phyloP scores from a whole-genome alignment of 495 filamentous ascomycete genomes.

The Gamarada debralockiae region DNA sequence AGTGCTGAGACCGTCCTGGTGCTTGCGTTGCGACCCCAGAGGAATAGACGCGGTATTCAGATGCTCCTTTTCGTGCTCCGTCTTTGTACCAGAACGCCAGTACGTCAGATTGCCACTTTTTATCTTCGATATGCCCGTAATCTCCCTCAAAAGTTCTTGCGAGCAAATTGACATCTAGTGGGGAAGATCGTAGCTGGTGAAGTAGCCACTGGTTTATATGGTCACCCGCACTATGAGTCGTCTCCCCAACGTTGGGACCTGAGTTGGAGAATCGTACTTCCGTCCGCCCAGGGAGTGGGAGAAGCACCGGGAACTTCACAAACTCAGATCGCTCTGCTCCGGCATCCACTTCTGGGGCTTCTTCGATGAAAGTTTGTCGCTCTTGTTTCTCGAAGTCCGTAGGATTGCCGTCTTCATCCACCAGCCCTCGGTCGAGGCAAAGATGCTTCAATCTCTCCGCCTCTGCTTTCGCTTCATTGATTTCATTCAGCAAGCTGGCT shows the following conservation, averaged over 20 bases:
- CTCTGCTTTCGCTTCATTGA: background rate
- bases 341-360: slow-evolving; percentile 3
- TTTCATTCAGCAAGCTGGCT: background rate
- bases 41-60: background rate
- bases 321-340: slow-evolving; percentile 5
- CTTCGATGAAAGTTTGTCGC: background rate
- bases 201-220: slow-evolving; percentile 16
- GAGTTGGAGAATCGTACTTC: background rate
- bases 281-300: background rate
- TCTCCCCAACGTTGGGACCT: background rate
- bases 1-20: background rate
- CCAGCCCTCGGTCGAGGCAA: slow-evolving; percentile 7
- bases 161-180: slow-evolving; percentile 13
- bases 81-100: slow-evolving; percentile 15
- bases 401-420: slow-evolving; percentile 14
- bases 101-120: slow-evolving; percentile 10
- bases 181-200: slow-evolving; percentile 1
- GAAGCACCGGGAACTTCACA: slow-evolving; percentile 7
- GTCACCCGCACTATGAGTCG: background rate
- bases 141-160: slow-evolving; percentile 7
- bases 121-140: background rate
- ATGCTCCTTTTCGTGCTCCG: background rate
- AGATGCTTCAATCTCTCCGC: background rate
- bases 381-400: slow-evolving; percentile 5
- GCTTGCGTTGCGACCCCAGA: slow-evolving; percentile 1